These are phyloP conservation scores for Cryptococcus sp. DNA, from an alignment of 1,284 basidiomycete genomes.

Conservation along the genomic window DNA sequence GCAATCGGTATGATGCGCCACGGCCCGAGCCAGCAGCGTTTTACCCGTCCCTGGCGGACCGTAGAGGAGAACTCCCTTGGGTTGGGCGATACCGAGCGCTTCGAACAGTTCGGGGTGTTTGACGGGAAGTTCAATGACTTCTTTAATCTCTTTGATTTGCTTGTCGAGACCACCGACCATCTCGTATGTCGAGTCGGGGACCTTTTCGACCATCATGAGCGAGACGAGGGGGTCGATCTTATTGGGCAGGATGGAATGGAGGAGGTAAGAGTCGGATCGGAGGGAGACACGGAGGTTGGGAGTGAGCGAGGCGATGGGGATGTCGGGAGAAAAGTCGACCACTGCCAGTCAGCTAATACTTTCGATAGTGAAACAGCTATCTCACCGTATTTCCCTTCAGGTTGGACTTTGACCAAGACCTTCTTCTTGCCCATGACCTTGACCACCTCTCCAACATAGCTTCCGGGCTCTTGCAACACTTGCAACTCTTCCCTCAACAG, in stretches of 20 bases:
- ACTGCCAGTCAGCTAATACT: constrained; percentile 52
- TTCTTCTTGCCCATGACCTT: constrained; percentile 99
- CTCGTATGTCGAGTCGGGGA: constrained; percentile 97
- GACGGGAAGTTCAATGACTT: constrained; percentile 96
- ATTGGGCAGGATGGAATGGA: constrained; percentile 90
- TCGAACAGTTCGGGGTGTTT: constrained; percentile 98
- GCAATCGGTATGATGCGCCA: constrained; percentile 97
- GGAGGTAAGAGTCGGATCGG: constrained; percentile 90
- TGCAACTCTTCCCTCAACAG: constrained; percentile 89
- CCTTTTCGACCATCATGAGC: constrained; percentile 99
- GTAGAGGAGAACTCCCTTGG: constrained; percentile 92
- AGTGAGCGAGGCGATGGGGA: constrained; percentile 74
- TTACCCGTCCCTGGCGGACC: constrained; percentile 97
- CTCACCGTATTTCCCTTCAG: constrained; percentile 95
- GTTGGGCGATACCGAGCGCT: constrained; percentile 91
- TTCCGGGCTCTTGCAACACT: constrained; percentile 90
- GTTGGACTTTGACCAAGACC: constrained; percentile 96
- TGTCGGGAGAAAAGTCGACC: constrained; percentile 86
- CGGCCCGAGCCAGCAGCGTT: constrained; percentile 84
- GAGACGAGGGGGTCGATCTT: constrained; percentile 93
- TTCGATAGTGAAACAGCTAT: background rate
- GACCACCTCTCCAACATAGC: constrained; percentile 95
- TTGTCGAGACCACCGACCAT: constrained; percentile 98
- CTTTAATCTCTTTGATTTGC: constrained; percentile 99
- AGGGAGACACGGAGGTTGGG: constrained; percentile 89